Conservation (phyloP, 2,329 filamentous ascomycete species). For the Trichophyton equinum region DNA sequence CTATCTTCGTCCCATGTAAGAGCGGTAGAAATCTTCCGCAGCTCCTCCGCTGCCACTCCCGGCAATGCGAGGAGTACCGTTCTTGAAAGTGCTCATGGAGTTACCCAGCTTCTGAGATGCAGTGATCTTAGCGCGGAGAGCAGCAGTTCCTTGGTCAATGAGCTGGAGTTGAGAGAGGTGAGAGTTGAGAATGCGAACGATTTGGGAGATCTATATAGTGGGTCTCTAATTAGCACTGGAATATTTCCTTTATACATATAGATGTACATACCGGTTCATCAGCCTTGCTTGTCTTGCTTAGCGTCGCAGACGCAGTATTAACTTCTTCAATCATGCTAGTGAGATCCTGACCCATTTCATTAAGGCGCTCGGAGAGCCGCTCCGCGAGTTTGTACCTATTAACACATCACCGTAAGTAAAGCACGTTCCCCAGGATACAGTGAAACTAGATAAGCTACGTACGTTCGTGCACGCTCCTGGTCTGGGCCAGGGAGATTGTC, state of each 20-base stretch:
- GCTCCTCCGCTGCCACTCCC: conserved; percentile 41
- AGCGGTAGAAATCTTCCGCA: conserved; percentile 81
- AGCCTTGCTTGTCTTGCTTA: conserved; percentile 79
- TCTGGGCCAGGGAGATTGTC: conserved; percentile 77
- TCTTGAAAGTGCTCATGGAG: conserved; percentile 29
- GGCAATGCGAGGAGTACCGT: conserved; percentile 17
- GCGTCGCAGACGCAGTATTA: conserved; percentile 75
- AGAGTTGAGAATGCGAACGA: conserved; percentile 86
- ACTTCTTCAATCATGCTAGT: conserved; percentile 97
- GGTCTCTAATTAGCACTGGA: neutral
- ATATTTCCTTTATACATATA: conserved; percentile 9
- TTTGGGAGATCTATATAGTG: conserved; percentile 63
- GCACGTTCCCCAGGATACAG: neutral
- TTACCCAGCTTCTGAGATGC: conserved; percentile 69
- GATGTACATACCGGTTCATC: conserved; percentile 63
- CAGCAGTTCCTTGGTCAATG: conserved; percentile 75
- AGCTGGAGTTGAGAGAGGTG: conserved; percentile 85
- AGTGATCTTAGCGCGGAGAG: conserved; percentile 68
- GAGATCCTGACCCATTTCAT: conserved; percentile 86
- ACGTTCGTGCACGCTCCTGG: conserved; percentile 88
- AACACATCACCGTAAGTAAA: neutral
- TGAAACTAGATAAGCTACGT: conserved; percentile 22
- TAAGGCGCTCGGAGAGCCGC: conserved; percentile 77
- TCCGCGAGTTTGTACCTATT: conserved; percentile 74
- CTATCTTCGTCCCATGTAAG: conserved; percentile 63